Evolutionary conservation across 2,329 filamentous ascomycete species (phyloP), one percentile per base, ranked within the genome.

Genomic region (Penicillium aurantiogriseum): DNA sequence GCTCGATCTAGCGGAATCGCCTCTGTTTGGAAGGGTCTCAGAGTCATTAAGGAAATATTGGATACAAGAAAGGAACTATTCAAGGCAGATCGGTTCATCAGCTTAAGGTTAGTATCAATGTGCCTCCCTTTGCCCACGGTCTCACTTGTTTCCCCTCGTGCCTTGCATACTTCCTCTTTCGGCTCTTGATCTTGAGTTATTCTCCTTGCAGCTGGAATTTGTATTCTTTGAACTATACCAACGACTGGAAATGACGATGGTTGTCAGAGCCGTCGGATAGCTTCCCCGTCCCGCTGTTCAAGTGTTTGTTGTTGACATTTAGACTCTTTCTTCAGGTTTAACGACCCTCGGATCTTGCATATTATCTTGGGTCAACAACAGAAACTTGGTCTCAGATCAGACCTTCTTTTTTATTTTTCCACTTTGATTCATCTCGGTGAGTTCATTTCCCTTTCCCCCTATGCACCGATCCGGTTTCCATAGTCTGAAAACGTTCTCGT

Each of bases 251-350:
- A 65, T 65, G 62, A 69, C 66, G 61, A 64, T 62, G 56, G 62
- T 33, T 50, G 45, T 60, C 59, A 17, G 47, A 65, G 60, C 62
- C 61, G 62, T 61, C 67, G 69, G 67, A 67, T 59, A 58, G 60
- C 53, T 64, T 63, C 62, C 65, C 65, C 65, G 61, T 65, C 56
- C 62, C 63, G 48, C 57, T 57, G 23, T 49, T 42, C 49, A 56
- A 48, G 54, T 68, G 67, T 71, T 72, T 70, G 69, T 72, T 73
- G 69, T 72, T 73, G 69, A 72, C 69, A 62, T 65, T 65, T 65
- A 57, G 63, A 42, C 56, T 64, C 64, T 57, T 62, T 63, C 58
- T 59, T 65, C 58, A 63, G 64, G 57, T 58, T 63, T 55, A 46
- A 59, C 47, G 54, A 46, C 59, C 60, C 54, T 52, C 56, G 60